Conservation (phyloP, 225 moss, liverwort and hornwort species). For the Anthoceros angustus region DNA sequence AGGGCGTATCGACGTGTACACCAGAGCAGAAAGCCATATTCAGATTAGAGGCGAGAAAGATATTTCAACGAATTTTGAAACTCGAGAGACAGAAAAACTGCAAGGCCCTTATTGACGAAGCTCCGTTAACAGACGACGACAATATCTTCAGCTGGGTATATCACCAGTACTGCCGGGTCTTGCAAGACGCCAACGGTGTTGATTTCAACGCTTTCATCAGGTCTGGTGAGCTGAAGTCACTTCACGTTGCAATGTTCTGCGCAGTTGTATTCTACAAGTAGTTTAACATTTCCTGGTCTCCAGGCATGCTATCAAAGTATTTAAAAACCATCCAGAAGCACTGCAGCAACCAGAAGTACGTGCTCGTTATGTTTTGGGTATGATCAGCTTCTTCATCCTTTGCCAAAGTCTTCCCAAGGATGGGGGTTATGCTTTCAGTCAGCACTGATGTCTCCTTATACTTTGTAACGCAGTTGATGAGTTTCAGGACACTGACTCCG, state of each 20-base stretch:
- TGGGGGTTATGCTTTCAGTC: neutral
- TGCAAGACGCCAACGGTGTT: conserved; percentile 5
- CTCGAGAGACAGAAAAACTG: no score
- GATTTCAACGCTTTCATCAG: conserved; percentile 8
- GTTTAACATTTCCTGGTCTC: neutral
- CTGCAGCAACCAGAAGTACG: conserved; percentile 1
- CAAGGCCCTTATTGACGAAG: neutral
- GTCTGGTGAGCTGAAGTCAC: neutral
- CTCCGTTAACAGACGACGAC: neutral
- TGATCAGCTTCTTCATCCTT: neutral
- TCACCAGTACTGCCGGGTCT: neutral
- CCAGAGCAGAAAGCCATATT: neutral
- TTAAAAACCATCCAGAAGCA: neutral
- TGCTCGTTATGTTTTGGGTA: conserved; percentile 7
- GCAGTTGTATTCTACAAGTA: no score
- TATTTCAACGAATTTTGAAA: neutral
- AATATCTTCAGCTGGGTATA: conserved; percentile 4
- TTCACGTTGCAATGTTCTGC: no score
- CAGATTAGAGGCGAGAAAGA: neutral
- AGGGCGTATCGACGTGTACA: neutral
- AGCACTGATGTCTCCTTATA: neutral
- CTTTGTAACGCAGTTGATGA: conserved; percentile 5
- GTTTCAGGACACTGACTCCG: conserved; percentile 8
- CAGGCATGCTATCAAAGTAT: neutral
- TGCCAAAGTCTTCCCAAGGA: neutral